Conservation (phyloP, 805 yeast genomes). For the Schizosaccharomyces osmophilus region DNA sequence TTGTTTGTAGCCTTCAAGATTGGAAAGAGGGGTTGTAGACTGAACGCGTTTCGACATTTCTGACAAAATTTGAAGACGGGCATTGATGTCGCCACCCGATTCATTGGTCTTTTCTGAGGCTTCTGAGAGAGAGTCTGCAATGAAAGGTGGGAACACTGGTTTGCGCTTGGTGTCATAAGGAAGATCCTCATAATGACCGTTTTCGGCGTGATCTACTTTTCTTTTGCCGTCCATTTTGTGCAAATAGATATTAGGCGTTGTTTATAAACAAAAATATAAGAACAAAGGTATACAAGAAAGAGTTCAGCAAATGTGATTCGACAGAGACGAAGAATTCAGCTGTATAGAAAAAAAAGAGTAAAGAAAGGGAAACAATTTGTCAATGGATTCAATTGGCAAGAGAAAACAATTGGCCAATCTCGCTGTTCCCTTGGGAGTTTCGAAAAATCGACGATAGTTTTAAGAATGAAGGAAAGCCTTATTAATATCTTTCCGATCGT, state of each 20-base stretch:
- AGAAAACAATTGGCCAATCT: too few relatives aligned
- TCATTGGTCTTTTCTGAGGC: not conserved
- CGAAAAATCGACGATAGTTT: too few relatives aligned
- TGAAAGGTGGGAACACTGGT: not conserved
- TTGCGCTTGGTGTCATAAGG: not conserved
- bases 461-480: too few relatives aligned
- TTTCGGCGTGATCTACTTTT: not conserved
- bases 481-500: too few relatives aligned
- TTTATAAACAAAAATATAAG: not conserved
- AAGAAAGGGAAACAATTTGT: too few relatives aligned
- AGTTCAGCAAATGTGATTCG: too few relatives aligned
- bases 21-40: not conserved
- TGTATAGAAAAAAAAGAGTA: too few relatives aligned
- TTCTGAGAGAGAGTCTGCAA: not conserved
- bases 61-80: not conserved
- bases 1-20: not conserved
- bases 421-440: too few relatives aligned
- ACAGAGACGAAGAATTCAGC: too few relatives aligned
- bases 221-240: not conserved
- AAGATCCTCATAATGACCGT: not conserved
- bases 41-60: not conserved
- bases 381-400: too few relatives aligned
- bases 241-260: not conserved
- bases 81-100: not conserved
- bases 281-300: not conserved